Conservation (phyloP, 306 rosid species). For the Adenanthera pavonina region DNA sequence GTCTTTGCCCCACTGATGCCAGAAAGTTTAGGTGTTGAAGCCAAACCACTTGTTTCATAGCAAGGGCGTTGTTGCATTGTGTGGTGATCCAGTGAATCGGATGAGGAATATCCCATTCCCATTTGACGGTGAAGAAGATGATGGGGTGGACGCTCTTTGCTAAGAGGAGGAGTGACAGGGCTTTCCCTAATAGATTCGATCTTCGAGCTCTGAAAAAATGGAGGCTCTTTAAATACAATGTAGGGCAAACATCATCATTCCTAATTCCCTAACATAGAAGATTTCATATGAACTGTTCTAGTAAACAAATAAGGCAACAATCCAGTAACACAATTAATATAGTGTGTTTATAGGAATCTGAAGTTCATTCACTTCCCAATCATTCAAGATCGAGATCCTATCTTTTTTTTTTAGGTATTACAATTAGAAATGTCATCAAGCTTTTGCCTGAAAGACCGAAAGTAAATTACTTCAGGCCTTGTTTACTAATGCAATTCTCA, state of each 20-base stretch:
- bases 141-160: conserved; percentile 67
- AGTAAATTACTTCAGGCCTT: neutral
- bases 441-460: neutral
- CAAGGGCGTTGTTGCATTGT: conserved; percentile 58
- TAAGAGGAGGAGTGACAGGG: conserved; percentile 87
- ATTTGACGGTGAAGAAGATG: conserved; percentile 55
- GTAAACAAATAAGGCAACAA: conserved; percentile 23
- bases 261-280: conserved; percentile 13
- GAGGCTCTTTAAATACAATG: conserved; percentile 16
- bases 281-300: conserved; percentile 20
- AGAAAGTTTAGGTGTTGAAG: conserved; percentile 76
- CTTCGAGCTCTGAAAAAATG: conserved; percentile 69
- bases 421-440: conserved; percentile 4
- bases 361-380: conserved; percentile 1
- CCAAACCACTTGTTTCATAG: conserved; percentile 62
- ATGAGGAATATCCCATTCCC: conserved; percentile 84
- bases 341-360: neutral
- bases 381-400: conserved; percentile 6
- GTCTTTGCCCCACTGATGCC: conserved; percentile 63
- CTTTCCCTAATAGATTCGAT: conserved; percentile 82
- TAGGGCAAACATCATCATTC: conserved; percentile 6
- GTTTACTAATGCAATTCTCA: conserved; percentile 6
- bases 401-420: neutral
- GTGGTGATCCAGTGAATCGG: conserved; percentile 81
- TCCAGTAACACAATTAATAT: neutral